A percentile compares a stretch with the other conserved stretches of the same genome.
These are phyloP conservation scores for Suhomyces bokatorum DNA, from an alignment of 1,139 yeast genomes.

Conservation along the genomic window DNA sequence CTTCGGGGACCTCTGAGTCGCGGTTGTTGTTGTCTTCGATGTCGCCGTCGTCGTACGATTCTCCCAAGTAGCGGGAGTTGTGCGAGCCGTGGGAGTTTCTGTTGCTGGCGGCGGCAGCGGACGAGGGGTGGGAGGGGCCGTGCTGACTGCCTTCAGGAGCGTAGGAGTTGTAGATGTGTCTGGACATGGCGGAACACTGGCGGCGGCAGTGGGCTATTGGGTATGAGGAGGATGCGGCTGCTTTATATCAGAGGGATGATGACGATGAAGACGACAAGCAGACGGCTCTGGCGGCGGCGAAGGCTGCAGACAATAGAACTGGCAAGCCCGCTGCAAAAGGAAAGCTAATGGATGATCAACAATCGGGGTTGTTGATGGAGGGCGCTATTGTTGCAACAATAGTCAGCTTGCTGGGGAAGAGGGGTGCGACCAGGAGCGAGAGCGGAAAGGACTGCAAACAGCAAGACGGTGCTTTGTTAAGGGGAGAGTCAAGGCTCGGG, in stretches of 20 bases:
- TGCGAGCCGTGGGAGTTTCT: background rate
- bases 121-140: background rate
- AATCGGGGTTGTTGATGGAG: background rate
- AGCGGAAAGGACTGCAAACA: background rate
- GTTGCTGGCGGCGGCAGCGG: no score
- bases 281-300: background rate
- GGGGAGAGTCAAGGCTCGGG: background rate
- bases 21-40: conserved; percentile 11
- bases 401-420: background rate
- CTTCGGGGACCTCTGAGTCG: conserved; percentile 9
- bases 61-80: background rate
- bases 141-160: conserved; percentile 2
- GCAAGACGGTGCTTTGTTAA: background rate
- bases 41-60: conserved; percentile 12
- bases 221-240: background rate
- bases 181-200: conserved; percentile 6
- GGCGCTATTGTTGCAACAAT: conserved; percentile 1
- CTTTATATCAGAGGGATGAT: background rate
- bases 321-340: conserved; percentile 4
- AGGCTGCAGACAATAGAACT: background rate
- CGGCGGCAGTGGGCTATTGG: background rate
- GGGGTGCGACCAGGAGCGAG: background rate
- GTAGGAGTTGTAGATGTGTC: conserved; percentile 9
- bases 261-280: no score
- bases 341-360: background rate